Percentiles rank a stretch among this genome's conserved stretches.
These are phyloP conservation scores for Crinitomyces ghanaensis DNA, from an alignment of 805 yeast genomes.

Conservation along the genomic window DNA sequence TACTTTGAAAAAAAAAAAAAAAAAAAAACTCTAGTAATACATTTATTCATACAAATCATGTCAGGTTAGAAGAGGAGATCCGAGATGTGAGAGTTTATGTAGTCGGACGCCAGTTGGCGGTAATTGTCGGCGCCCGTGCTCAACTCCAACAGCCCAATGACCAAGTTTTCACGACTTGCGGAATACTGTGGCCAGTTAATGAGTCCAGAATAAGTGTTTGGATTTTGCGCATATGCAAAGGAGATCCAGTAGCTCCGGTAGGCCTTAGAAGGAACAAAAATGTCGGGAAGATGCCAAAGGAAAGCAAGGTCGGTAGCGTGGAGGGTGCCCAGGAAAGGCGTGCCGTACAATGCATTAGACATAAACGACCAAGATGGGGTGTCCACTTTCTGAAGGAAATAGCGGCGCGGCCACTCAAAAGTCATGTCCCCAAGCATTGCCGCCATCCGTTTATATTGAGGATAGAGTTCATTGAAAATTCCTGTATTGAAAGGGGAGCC, in stretches of 20 bases:
- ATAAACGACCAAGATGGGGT: conserved; percentile 7
- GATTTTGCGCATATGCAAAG: conserved; percentile 10
- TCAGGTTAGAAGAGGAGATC: too few relatives aligned
- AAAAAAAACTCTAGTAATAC: too few relatives aligned
- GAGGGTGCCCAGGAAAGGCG: conserved; percentile 10
- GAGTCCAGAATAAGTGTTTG: conserved; percentile 4
- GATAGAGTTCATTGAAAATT: conserved; percentile 4
- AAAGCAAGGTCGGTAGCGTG: conserved; percentile 7
- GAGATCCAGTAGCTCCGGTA: conserved; percentile 11
- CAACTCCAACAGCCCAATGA: too few relatives aligned
- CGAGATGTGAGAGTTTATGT: too few relatives aligned
- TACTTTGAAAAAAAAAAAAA: too few relatives aligned
- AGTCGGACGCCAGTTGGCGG: too few relatives aligned
- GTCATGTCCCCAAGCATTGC: conserved; percentile 11
- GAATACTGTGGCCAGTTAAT: conserved; percentile 10
- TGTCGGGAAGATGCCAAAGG: conserved; percentile 1
- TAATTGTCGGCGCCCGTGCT: too few relatives aligned
- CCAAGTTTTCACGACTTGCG: too few relatives aligned
- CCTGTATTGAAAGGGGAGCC: conserved; percentile 15
- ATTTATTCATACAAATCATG: too few relatives aligned
- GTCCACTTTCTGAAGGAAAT: conserved; percentile 4
- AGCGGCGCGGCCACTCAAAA: conserved; percentile 12
- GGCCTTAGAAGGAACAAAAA: conserved; percentile 1
- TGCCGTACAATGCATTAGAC: conserved; percentile 2
- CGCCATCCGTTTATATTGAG: conserved; percentile 11